Percentiles rank a stretch among this genome's conserved stretches.
Conservation (phyloP, 371 early-diverging fungal genomes). For the Mortierella sp. region DNA sequence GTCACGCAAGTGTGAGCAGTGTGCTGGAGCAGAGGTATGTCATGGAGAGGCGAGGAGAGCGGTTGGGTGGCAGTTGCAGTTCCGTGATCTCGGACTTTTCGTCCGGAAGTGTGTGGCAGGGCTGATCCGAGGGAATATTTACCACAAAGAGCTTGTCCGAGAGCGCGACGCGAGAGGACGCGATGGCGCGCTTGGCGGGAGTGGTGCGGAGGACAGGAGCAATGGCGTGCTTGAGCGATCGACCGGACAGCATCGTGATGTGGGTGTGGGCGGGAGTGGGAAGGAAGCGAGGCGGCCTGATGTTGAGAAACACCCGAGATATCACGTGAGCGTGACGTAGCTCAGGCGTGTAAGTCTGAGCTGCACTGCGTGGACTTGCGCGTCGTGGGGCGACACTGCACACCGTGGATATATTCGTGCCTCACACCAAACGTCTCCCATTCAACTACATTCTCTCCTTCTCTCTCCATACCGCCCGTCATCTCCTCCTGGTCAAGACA, state of each 20-base stretch:
- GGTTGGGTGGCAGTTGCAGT: background rate
- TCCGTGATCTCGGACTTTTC: constrained; percentile 27
- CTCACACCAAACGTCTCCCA: no score
- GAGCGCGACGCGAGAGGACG: constrained; percentile 59
- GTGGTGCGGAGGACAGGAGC: constrained; percentile 28
- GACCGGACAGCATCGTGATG: constrained; percentile 24
- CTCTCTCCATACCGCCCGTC: no score
- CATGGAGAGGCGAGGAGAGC: background rate
- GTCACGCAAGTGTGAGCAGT: no score
- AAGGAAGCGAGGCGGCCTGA: no score
- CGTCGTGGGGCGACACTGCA: no score
- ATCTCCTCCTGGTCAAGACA: no score
- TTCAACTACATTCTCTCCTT: no score
- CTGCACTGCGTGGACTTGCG: no score
- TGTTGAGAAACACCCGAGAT: no score
- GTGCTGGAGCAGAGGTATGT: constrained; percentile 10
- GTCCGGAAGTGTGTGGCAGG: constrained; percentile 22
- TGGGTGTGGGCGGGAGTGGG: constrained; percentile 4
- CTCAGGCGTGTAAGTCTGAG: no score
- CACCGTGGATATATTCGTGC: no score
- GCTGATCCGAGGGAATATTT: constrained; percentile 22
- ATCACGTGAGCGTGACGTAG: no score
- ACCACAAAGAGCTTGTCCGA: constrained; percentile 81
- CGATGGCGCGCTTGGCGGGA: constrained; percentile 61
- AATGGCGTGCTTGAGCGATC: constrained; percentile 34